A percentile compares a stretch with the other conserved stretches of the same genome.
These are phyloP conservation scores for Acacia melanoxylon DNA, from an alignment of 306 rosid genomes.

Conservation along the genomic window DNA sequence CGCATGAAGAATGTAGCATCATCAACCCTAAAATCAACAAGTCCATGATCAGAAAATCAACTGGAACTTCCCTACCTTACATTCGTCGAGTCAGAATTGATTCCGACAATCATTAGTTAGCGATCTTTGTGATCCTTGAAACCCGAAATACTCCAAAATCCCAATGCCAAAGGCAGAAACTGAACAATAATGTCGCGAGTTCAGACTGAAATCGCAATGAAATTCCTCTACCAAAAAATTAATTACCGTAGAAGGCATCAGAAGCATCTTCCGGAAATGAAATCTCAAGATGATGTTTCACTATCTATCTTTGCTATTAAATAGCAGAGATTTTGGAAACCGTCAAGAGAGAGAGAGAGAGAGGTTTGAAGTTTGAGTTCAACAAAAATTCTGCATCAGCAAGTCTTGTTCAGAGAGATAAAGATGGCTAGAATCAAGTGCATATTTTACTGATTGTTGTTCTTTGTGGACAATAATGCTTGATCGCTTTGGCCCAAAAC, in stretches of 20 bases:
- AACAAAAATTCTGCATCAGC: background rate
- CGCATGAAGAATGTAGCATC: conserved; percentile 26
- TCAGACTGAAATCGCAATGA: conserved; percentile 30
- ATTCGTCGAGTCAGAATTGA: background rate
- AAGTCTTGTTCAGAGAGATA: background rate
- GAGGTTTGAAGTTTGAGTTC: background rate
- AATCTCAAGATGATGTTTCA: background rate
- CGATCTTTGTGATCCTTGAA: conserved; percentile 27
- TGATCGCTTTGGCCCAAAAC: too few species aligned
- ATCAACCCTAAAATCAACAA: conserved; percentile 43
- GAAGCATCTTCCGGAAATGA: background rate
- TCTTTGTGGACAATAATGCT: background rate
- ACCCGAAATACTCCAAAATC: conserved; percentile 9
- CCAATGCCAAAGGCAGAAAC: background rate
- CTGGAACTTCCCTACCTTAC: background rate
- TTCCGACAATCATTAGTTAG: conserved; percentile 26
- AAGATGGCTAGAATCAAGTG: background rate
- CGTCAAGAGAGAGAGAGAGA: conserved; percentile 11
- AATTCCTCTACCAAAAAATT: background rate
- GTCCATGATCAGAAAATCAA: background rate
- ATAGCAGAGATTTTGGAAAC: too few species aligned
- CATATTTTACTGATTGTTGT: background rate
- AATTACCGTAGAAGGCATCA: background rate
- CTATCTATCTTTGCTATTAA: too few species aligned
- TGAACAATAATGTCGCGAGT: background rate